Evolutionary conservation across 352 stramenopile species (phyloP).

Genomic region (Globisporangium cederbergense): DNA sequence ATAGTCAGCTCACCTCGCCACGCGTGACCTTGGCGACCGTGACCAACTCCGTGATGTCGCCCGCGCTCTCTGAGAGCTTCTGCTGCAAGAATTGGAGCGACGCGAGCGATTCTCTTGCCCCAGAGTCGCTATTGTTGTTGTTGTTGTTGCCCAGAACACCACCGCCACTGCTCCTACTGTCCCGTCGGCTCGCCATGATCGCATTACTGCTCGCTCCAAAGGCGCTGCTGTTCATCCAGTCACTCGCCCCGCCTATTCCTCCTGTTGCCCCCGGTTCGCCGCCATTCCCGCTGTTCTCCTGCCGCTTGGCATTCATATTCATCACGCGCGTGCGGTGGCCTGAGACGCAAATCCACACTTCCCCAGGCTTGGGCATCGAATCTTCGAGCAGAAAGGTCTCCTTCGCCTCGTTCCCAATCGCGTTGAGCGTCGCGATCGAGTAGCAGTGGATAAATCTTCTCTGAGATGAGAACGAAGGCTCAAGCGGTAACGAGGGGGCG

Average conservation of each 20-base stretch:
- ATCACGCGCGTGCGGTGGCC: conserved; percentile 41
- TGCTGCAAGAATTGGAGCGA: conserved; percentile 39
- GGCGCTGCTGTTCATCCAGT: background rate
- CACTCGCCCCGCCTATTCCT: background rate
- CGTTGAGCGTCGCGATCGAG: conserved; percentile 46
- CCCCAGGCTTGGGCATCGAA: conserved; percentile 68
- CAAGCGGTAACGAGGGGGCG: background rate
- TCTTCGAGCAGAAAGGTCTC: conserved; percentile 72
- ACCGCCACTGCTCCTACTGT: conserved; percentile 28
- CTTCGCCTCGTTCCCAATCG: conserved; percentile 23
- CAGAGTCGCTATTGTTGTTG: conserved; percentile 7
- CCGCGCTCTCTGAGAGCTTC: conserved; percentile 37
- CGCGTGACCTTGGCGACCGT: conserved; percentile 72
- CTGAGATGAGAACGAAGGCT: conserved; percentile 5
- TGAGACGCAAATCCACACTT: conserved; percentile 72
- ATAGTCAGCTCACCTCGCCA: conserved; percentile 38
- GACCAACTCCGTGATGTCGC: conserved; percentile 64
- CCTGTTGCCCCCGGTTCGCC: background rate
- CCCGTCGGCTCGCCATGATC: conserved; percentile 23
- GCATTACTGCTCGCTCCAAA: conserved; percentile 8
- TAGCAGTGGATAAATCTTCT: conserved; percentile 57
- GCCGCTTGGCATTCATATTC: conserved; percentile 27
- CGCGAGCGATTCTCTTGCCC: conserved; percentile 28
- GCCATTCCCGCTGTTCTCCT: conserved; percentile 14
- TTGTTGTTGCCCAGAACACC: conserved; percentile 9